Evolutionary conservation across 2,329 filamentous ascomycete genomes (phyloP).

Genomic region (Cladosporium sp.): DNA sequence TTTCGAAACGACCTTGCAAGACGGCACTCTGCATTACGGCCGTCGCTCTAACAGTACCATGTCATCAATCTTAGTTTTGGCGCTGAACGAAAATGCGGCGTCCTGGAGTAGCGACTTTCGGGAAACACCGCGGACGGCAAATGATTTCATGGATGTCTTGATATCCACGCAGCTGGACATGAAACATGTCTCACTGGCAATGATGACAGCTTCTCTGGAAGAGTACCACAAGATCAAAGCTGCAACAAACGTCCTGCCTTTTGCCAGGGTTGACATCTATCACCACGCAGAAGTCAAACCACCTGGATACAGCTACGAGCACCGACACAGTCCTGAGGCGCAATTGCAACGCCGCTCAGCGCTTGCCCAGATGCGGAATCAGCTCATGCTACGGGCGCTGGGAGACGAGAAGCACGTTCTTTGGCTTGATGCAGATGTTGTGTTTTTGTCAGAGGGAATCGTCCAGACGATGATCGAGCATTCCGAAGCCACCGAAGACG

Average conservation of each 20-base stretch:
- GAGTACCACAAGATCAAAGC: conserved; percentile 13
- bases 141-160: conserved; percentile 18
- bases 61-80: conserved; percentile 14
- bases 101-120: conserved; percentile 22
- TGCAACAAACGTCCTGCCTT: conserved; percentile 8
- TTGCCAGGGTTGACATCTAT: conserved; percentile 13
- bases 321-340: conserved; percentile 16
- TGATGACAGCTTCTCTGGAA: conserved; percentile 14
- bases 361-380: conserved; percentile 32
- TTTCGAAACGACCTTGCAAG: conserved; percentile 5
- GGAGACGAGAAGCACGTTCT: conserved; percentile 32
- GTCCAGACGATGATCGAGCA: conserved; percentile 31
- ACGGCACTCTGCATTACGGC: conserved; percentile 15
- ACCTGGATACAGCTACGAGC: conserved; percentile 9
- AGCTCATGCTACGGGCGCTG: conserved; percentile 31
- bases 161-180: conserved; percentile 13
- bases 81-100: conserved; percentile 12
- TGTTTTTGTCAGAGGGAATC: conserved; percentile 30
- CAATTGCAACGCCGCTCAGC: conserved; percentile 23
- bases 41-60: conserved; percentile 1
- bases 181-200: conserved; percentile 14
- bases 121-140: conserved; percentile 10
- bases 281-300: conserved; percentile 5
- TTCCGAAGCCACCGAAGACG: conserved; percentile 23
- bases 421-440: conserved; percentile 38